phyloP scores from a whole-genome alignment of 345 rosid genomes.

The Cardamine chenopodiifolia region DNA sequence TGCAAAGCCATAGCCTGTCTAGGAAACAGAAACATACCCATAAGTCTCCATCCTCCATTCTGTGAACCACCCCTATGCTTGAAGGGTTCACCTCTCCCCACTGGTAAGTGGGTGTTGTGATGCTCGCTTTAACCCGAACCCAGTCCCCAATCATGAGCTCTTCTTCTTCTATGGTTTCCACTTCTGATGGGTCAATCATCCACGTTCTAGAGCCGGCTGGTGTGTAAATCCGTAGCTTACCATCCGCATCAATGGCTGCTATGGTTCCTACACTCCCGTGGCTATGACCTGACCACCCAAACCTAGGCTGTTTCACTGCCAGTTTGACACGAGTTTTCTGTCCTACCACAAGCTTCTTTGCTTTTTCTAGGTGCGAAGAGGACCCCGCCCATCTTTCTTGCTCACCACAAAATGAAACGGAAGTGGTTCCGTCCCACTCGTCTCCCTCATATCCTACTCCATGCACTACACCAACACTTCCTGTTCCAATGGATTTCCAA shows the following conservation, averaged over 20 bases:
- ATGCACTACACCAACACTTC: conserved; percentile 82
- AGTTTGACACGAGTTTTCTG: conserved; percentile 77
- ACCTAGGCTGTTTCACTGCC: conserved; percentile 86
- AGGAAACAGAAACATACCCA: conserved; percentile 87
- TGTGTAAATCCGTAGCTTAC: conserved; percentile 88
- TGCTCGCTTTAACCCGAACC: conserved; percentile 72
- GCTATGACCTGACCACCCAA: conserved; percentile 94
- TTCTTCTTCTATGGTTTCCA: conserved; percentile 77
- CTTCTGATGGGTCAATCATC: conserved; percentile 97
- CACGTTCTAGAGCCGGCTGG: conserved; percentile 90
- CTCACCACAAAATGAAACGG: conserved; percentile 86
- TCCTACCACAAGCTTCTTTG: conserved; percentile 60
- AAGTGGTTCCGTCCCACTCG: conserved; percentile 79
- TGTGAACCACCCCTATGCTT: conserved; percentile 88
- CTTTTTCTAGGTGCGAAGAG: conserved; percentile 70
- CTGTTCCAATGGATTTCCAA: conserved; percentile 86
- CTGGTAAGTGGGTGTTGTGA: conserved; percentile 77
- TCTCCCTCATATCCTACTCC: conserved; percentile 83
- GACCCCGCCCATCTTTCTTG: conserved; percentile 93
- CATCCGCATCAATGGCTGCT: conserved; percentile 91
- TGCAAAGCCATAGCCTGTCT: conserved; percentile 94
- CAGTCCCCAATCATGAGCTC: conserved; percentile 85
- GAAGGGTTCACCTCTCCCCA: conserved; percentile 97
- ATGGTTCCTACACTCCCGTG: conserved; percentile 80
- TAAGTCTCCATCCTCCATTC: conserved; percentile 76